These are phyloP conservation scores for Trametes cingulata DNA, from an alignment of 768 basidiomycete species.

Conservation along the genomic window DNA sequence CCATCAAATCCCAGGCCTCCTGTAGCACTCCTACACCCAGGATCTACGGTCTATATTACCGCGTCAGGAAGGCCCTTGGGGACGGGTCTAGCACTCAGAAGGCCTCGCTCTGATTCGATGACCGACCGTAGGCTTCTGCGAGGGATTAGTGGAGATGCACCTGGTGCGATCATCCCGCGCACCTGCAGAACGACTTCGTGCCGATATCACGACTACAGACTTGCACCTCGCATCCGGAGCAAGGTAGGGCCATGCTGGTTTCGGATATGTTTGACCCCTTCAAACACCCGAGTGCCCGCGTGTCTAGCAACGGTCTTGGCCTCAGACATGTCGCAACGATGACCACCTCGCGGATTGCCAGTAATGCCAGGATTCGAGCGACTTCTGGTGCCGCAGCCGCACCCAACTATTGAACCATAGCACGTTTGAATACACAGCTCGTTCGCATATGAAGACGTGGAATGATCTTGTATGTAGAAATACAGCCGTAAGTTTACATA, in stretches of 20 bases:
- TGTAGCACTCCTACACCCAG: too few relatives aligned
- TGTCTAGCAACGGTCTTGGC: neutral
- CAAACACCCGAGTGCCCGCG: neutral
- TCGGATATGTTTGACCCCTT: neutral
- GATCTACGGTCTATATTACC: too few relatives aligned
- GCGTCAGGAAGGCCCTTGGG: too few relatives aligned
- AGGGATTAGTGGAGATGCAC: too few relatives aligned
- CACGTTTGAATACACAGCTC: neutral
- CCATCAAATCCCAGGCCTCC: too few relatives aligned
- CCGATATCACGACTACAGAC: neutral
- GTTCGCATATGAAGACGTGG: conserved; percentile 2
- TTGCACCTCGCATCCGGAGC: neutral
- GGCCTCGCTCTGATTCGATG: too few relatives aligned
- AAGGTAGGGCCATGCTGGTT: too few relatives aligned
- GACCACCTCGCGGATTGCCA: neutral
- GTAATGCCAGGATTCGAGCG: neutral
- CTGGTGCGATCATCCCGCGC: too few relatives aligned
- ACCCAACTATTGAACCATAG: neutral
- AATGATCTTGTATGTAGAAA: conserved; percentile 9
- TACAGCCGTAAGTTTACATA: conserved; percentile 13
- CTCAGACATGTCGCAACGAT: neutral
- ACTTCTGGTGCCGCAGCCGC: neutral
- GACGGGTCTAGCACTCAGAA: too few relatives aligned
- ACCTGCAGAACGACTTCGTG: too few relatives aligned
- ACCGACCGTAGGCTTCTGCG: too few relatives aligned